Conservation (phyloP, 306 rosid species). For the Sicyos edulis region DNA sequence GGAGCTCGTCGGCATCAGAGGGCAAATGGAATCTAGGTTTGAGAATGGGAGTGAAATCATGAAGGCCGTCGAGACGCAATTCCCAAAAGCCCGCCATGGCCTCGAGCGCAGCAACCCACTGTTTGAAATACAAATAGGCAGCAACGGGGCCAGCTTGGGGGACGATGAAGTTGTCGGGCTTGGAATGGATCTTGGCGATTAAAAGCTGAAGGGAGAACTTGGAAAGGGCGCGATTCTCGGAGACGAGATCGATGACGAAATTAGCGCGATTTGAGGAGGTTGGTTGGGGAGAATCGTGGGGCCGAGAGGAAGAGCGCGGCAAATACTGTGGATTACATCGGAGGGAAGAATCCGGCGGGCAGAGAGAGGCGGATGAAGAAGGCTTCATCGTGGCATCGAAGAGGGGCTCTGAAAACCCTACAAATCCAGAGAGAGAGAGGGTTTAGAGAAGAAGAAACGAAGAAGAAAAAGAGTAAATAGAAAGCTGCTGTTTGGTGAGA, state of each 20-base stretch:
- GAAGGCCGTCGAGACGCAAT: constrained; percentile 39
- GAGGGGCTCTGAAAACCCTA: background rate
- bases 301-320: background rate
- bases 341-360: constrained; percentile 19
- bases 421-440: background rate
- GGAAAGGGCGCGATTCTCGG: constrained; percentile 16
- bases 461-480: background rate
- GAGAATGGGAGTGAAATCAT: constrained; percentile 43
- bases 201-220: constrained; percentile 27
- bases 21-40: constrained; percentile 29
- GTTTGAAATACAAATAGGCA: constrained; percentile 36
- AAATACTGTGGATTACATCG: background rate
- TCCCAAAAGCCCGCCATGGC: constrained; percentile 61
- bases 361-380: background rate
- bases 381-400: constrained; percentile 10
- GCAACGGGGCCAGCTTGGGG: constrained; percentile 22
- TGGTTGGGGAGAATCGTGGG: background rate
- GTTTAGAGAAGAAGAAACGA: background rate
- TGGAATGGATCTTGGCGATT: constrained; percentile 32
- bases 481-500: background rate
- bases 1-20: constrained; percentile 42
- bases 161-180: constrained; percentile 25
- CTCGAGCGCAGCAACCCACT: constrained; percentile 50
- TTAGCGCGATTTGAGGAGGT: constrained; percentile 18
- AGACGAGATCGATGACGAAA: constrained; percentile 39